Base-by-base conservation (phyloP, 2,329 filamentous ascomycete genomes). In the Ophiostoma triangulosporum region DNA sequence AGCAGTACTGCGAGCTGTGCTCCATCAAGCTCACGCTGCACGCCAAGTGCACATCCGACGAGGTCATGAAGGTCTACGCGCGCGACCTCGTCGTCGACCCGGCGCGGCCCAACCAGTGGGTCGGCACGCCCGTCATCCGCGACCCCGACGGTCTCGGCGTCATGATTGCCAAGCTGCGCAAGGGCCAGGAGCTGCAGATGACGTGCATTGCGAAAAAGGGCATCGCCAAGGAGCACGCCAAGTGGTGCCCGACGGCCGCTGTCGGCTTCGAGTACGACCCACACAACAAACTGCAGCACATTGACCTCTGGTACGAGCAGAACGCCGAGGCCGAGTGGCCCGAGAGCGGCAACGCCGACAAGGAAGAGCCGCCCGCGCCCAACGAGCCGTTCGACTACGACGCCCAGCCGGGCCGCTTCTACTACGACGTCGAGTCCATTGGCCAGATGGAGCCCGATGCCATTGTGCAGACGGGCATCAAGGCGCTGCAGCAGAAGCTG, bases 211-310 rank as follows among this genome's bases (percentile, higher is more conserved):
- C 91, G 50, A 96, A 95, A 76, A 97, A 97, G 76, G 93, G 93
- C 1, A 97, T 97, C 59, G 90, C 91, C 35, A 98, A 98, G 74
- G 93, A 98, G 68, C 93, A 98, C 69, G 88, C 93, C 9, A 98
- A 98, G 69, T 98, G 93, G 93, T 86, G 88, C 63, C 90, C 93
- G 2, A 91, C 87, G 33, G 79, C 89, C 38, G 93, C 93, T 3
- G 83, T 98, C 38, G 90, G 88, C 24, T 98, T 98, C 66, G 93
- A 98, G 69, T 98, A 98, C 68, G 93, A 98, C 66, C 93, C 93
- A 57, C 86, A 94, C 68, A 98, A 98, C 72, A 96, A 95, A 71
- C 73, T 98, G 60, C 80, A 84, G 60, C 93, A 98, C 69, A 76
- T 93, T 54, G 88, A 95, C 64, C 81, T 95, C 68, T 98, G 93